Conservation (phyloP, 768 basidiomycete species). For the Exidia glandulosa region DNA sequence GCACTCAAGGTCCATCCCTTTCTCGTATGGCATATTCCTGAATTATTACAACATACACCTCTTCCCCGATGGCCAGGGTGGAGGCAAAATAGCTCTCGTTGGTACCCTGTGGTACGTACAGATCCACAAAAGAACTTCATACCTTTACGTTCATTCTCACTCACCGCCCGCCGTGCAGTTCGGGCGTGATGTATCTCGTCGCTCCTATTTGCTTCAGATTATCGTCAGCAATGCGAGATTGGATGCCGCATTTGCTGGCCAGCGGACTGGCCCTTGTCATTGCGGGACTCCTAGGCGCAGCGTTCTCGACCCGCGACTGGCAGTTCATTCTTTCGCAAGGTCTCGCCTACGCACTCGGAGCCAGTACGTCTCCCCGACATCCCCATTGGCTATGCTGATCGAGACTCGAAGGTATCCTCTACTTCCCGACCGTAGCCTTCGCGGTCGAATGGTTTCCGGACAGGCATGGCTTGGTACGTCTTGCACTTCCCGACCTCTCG, state of each 20-base stretch:
- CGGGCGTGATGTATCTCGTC: not conserved
- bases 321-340: not conserved
- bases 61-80: not conserved
- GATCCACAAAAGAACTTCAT: too few relatives aligned
- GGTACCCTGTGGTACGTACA: not conserved
- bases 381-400: not conserved
- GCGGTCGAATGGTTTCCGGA: not conserved
- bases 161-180: too few relatives aligned
- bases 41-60: not conserved
- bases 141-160: too few relatives aligned
- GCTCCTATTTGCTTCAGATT: not conserved
- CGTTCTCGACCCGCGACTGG: not conserved
- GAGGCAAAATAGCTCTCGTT: not conserved
- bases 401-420: not conserved
- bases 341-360: not conserved
- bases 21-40: not conserved
- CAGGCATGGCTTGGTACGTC: not conserved
- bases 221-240: not conserved
- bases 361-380: not conserved
- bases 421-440: not conserved
- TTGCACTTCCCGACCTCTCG: not conserved
- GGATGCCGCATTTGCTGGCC: not conserved
- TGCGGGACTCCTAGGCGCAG: not conserved
- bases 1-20: not conserved
- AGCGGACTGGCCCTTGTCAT: not conserved